Percentiles rank a stretch among this genome's conserved stretches.
phyloP scores from a whole-genome alignment of 352 stramenopile species.

The Pythium folliculosum region DNA sequence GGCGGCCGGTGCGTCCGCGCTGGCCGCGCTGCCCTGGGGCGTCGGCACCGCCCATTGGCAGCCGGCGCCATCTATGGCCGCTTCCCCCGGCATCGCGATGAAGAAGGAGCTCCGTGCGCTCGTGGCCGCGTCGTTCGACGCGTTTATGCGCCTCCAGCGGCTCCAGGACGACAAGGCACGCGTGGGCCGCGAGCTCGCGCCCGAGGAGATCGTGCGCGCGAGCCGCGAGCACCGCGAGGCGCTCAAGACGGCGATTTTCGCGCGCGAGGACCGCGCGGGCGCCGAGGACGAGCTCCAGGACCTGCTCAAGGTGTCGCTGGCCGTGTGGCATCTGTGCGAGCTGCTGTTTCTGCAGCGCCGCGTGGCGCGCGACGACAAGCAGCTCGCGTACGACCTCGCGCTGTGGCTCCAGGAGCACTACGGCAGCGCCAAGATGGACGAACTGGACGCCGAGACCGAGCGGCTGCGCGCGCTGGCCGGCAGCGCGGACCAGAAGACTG shows the following conservation, averaged over 20 bases:
- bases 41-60: conserved; percentile 50
- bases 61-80: background rate
- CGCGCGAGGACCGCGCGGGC: conserved; percentile 49
- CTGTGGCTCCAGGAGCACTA: conserved; percentile 82
- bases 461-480: conserved; percentile 36
- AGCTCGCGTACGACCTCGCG: conserved; percentile 70
- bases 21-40: conserved; percentile 46
- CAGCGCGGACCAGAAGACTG: conserved; percentile 27
- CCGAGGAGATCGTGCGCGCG: conserved; percentile 44
- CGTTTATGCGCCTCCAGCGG: conserved; percentile 43
- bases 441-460: conserved; percentile 45
- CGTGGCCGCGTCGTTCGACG: conserved; percentile 60
- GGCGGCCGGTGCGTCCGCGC: conserved; percentile 5
- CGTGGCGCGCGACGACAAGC: conserved; percentile 44
- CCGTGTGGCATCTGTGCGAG: conserved; percentile 80
- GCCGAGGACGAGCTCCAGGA: conserved; percentile 29
- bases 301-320: conserved; percentile 76
- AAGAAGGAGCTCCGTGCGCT: conserved; percentile 55
- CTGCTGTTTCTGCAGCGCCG: conserved; percentile 68
- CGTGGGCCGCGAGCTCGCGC: conserved; percentile 25
- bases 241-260: conserved; percentile 66
- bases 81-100: conserved; percentile 35
- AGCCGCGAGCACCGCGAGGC: conserved; percentile 76
- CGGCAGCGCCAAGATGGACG: conserved; percentile 51
- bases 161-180: conserved; percentile 20